Evolutionary conservation across 768 basidiomycete genomes (phyloP), one percentile per base, ranked within the genome.

Genomic region (Suillus bovinus): DNA sequence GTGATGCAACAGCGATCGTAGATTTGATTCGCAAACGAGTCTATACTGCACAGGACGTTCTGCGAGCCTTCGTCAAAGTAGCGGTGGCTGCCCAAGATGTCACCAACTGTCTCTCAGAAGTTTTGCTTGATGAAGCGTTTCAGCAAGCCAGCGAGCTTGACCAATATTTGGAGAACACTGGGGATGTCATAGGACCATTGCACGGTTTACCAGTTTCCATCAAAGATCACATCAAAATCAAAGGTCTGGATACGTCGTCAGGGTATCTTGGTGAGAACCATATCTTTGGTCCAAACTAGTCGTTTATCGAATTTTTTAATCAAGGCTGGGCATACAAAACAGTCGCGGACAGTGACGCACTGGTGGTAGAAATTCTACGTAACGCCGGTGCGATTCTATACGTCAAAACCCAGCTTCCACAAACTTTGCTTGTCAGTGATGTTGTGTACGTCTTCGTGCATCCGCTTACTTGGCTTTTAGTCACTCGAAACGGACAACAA

Each of bases 31-130:
- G 67, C 6, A 62, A 66, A 47, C 59, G 65, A 17, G 57, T 66
- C 38, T 70, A 70, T 59, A 70, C 71, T 42, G 62, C 71, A 34
- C 64, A 67, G 42, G 60, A 74, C 38, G 70, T 70, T 38, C 63
- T 74, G 57, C 66, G 36, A 27, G 73, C 75, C 62, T 57, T 64
- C n/a, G 66, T 73, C 64, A 71, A 60, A 33, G 70, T 66, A 41
- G 72, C 74, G 1, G 59, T 72, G 58, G 67, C 67, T 7, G 66
- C 74, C n/a, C 76, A 74, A 56, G 66, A 75, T 38, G 61, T 69
- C 59, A 81, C 81, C 7, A 83, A 83, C 64, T 86, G 85, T 67
- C 70, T 86, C 24, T 83, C 84, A 17, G 85, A 87, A 63, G 81
- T 87, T 55, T 86, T 85, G 63, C 76, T 86, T 63, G 80, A 83